These are phyloP conservation scores for Zygosaccharomyces rouxii DNA, from an alignment of 805 yeast genomes.

Conservation along the genomic window DNA sequence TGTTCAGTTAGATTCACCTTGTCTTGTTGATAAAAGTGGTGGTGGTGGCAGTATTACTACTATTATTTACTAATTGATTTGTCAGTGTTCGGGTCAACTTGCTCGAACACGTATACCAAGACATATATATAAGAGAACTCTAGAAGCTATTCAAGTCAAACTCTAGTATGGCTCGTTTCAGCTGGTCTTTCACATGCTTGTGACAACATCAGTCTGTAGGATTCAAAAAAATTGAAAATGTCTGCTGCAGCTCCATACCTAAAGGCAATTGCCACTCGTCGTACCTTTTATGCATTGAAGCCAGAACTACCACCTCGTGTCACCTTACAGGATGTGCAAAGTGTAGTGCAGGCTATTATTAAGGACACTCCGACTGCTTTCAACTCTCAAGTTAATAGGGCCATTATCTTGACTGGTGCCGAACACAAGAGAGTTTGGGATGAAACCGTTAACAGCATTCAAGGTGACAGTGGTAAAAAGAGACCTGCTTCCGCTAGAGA, in stretches of 20 bases:
- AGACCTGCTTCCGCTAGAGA: conserved; percentile 43
- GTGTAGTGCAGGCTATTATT: conserved; percentile 41
- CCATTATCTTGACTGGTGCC: conserved; percentile 44
- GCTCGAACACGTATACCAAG: background rate
- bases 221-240: conserved; percentile 8
- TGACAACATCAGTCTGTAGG: background rate
- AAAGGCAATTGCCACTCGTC: conserved; percentile 39
- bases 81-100: background rate
- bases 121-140: background rate
- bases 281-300: conserved; percentile 45
- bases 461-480: conserved; percentile 37
- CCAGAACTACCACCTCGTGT: conserved; percentile 43
- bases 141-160: background rate
- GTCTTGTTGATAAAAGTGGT: background rate
- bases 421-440: conserved; percentile 46
- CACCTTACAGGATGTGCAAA: conserved; percentile 38
- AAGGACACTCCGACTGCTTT: conserved; percentile 49
- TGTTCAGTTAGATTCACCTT: background rate
- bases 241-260: conserved; percentile 22
- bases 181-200: background rate
- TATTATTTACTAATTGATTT: background rate
- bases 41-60: background rate
- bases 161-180: background rate
- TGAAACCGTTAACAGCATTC: conserved; percentile 37
- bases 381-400: conserved; percentile 50